Conservation (phyloP, 352 stramenopile genomes). For the Achlya hypogyna region DNA sequence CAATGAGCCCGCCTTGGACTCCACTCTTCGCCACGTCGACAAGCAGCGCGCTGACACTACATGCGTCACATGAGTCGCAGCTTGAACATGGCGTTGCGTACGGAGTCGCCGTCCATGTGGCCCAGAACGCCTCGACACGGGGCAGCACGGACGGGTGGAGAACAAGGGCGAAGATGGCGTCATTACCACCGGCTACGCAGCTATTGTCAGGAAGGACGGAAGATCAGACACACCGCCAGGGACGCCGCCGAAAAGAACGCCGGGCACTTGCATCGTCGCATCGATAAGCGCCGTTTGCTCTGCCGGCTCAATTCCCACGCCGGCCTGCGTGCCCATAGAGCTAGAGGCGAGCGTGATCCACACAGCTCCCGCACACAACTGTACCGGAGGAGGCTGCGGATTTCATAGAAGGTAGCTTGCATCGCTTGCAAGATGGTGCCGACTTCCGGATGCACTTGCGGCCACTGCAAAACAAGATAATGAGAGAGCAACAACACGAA, state of each 20-base stretch:
- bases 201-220: too few species aligned
- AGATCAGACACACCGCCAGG: too few species aligned
- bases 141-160: slow-evolving; percentile 47
- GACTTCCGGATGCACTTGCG: slow-evolving; percentile 25
- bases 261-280: slow-evolving; percentile 86
- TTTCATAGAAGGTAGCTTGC: slow-evolving; percentile 58
- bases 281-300: slow-evolving; percentile 89
- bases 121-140: slow-evolving; percentile 68
- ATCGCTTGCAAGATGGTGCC: slow-evolving; percentile 44
- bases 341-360: slow-evolving; percentile 20
- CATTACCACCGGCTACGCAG: slow-evolving; percentile 91
- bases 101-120: slow-evolving; percentile 43
- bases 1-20: slow-evolving; percentile 1
- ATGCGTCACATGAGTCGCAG: background rate
- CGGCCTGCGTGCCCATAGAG: slow-evolving; percentile 82
- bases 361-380: background rate
- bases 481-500: background rate
- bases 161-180: slow-evolving; percentile 91
- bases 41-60: slow-evolving; percentile 12
- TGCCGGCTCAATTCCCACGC: slow-evolving; percentile 89
- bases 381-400: slow-evolving; percentile 75
- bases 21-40: slow-evolving; percentile 11
- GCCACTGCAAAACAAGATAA: slow-evolving; percentile 33
- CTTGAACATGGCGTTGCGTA: background rate
- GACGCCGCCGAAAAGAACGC: slow-evolving; percentile 90